Conservation (phyloP, 116 monocot species). For the Zostera marina region DNA sequence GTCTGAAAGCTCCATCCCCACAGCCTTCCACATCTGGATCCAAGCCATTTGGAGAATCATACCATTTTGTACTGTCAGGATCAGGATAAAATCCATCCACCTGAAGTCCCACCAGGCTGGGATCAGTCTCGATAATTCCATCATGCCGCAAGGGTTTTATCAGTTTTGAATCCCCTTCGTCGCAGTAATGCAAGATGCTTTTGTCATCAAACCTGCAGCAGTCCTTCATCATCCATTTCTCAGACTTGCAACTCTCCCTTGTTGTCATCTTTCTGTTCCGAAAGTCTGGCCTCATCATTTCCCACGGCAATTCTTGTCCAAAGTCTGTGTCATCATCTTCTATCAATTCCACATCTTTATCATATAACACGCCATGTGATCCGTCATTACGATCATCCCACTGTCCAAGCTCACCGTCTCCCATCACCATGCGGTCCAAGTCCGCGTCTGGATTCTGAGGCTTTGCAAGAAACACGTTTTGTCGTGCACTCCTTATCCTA, state of each 20-base stretch:
- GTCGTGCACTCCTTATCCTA: slow-evolving; percentile 44
- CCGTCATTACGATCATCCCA: slow-evolving; percentile 49
- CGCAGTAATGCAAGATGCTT: slow-evolving; percentile 43
- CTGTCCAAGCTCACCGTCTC: slow-evolving; percentile 33
- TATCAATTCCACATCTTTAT: slow-evolving; percentile 53
- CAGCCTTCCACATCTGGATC: slow-evolving; percentile 53
- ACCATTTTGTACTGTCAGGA: slow-evolving; percentile 70
- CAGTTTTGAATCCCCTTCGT: slow-evolving; percentile 46
- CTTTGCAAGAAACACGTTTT: slow-evolving; percentile 7
- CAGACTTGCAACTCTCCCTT: slow-evolving; percentile 57
- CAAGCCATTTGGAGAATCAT: slow-evolving; percentile 83
- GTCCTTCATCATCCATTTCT: slow-evolving; percentile 86
- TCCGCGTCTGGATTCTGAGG: slow-evolving; percentile 25
- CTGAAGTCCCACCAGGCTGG: slow-evolving; percentile 56
- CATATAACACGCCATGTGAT: slow-evolving; percentile 34
- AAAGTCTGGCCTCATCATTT: slow-evolving; percentile 40
- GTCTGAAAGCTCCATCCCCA: slow-evolving; percentile 45
- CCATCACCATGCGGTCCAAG: slow-evolving; percentile 26
- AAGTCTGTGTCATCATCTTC: slow-evolving; percentile 68
- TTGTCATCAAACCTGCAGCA: slow-evolving; percentile 83
- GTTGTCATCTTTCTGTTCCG: slow-evolving; percentile 44
- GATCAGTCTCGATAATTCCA: slow-evolving; percentile 33
- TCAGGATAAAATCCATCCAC: slow-evolving; percentile 78
- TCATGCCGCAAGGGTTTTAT: slow-evolving; percentile 72
- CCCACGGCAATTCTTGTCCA: slow-evolving; percentile 59